Base-by-base conservation (phyloP, 116 monocot species). In the Zostera marina region DNA sequence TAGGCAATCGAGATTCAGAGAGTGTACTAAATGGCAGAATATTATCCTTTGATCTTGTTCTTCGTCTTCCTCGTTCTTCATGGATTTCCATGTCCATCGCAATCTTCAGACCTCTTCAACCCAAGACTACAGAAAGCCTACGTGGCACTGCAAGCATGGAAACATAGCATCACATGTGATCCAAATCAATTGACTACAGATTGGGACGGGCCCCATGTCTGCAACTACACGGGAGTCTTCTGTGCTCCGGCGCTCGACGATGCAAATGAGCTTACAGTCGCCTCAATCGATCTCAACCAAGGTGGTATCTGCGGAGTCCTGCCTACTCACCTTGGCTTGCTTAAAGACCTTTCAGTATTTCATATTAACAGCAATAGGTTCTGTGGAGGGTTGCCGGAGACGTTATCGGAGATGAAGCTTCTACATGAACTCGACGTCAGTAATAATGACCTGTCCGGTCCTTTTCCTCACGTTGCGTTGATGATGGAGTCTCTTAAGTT, bases 281-380 rank as follows among this genome's bases (percentile, higher is more conserved):
- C 80, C 60, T 79, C 71, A 43, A 63, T 92, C 56, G 92, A 87
- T 59, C 67, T 88, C 59, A 83, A 79, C 73, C 80, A 80, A 63
- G 73, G 67, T 53, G 8, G 60, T 39, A 60, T 91, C 56, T 40
- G 61, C 62, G 91, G 90, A 12, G 48, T 58, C 8, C 72, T 91
- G 32, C 77, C 81, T 0, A 75, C 72, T 41, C 74, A 91, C 25
- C 74, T 91, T 40, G 79, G 79, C 66, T 75, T 77, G 63, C 79
- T 91, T 56, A 20, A 76, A 15, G 85, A 91, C 65, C 91, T 91
- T 44, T 67, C 79, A 13, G 68, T 91, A 24, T 49, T 91, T 65
- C 91, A 91, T 71, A 39, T 91, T 69, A 85, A 79, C 75, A 79
- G 82, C 60, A 91, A 91, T 63, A 70, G 60, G 11, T 85, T 91